Base-by-base conservation (phyloP, 352 stramenopile genomes). In the Phytophthora tubulina region DNA sequence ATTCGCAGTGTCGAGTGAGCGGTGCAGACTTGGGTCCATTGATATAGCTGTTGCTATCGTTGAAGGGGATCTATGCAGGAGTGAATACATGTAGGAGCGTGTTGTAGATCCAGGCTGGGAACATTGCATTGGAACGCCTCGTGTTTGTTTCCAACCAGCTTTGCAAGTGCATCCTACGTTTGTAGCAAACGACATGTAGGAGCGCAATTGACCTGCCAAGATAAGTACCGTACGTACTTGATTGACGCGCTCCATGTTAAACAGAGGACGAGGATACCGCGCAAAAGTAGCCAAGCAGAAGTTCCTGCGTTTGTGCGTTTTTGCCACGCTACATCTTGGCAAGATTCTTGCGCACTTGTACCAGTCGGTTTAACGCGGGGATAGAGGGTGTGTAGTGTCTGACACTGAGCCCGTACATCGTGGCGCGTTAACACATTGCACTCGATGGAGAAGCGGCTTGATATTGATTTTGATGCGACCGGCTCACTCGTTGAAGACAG, bases 1-100 rank as follows among this genome's bases (percentile, higher is more conserved):
- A 79, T 41, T 39, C 61, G 2, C 66, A 82, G 14, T 76, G 63
- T 52, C 63, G 51, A 57, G 33, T 68, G 5, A 14, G 17, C 4
- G 30, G 6, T 21, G 31, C 9, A 4, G 21, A 44, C 14, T 31
- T 62, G 13, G 21, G 41, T 36, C 30, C 2, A 8, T 61, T 50
- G 46, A 66, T 27, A 27, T 27, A 27, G 21, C 21, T 27, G 21
- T 27, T 27, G 21, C 21, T 27, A 27, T 2, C 21, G 21, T 27
- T 27, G 21, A 27, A 27, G 21, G 21, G 21, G 21, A 27, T 27
- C 21, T 27, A 27, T 27, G 21, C 21, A 27, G 21, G 21, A 27
- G 21, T 27, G 21, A 27, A 27, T 27, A 27, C 21, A 27, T 27
- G 21, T 27, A 27, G 21, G 21, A 27, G 21, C 21, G 1, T 36